Percentiles rank a stretch among this genome's conserved stretches.
Conservation (phyloP, 371 early-diverging fungal species). For the Smittium culicis region DNA sequence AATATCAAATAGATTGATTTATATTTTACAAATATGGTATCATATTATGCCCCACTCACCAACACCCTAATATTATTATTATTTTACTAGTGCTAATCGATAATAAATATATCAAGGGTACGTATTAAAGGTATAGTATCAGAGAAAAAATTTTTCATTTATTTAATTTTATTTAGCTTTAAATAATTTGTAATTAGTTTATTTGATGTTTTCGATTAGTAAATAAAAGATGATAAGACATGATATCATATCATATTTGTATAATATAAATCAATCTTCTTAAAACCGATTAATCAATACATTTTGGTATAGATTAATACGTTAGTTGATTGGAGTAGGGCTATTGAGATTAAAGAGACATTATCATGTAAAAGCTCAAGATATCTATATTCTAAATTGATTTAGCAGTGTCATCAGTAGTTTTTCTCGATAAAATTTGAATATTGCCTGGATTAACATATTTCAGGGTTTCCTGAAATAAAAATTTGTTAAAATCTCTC, state of each 20-base stretch:
- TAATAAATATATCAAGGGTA: neutral
- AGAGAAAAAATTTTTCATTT: neutral
- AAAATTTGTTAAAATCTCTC: too few species aligned
- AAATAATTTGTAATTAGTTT: neutral
- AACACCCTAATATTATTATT: too few species aligned
- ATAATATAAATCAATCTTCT: neutral
- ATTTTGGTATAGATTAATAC: too few species aligned
- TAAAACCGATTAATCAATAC: neutral
- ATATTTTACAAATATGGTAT: neutral
- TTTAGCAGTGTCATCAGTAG: too few species aligned
- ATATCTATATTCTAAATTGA: too few species aligned
- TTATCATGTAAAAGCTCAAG: too few species aligned
- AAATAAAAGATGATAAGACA: neutral
- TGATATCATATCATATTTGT: neutral
- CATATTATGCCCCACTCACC: neutral
- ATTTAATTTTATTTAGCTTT: neutral
- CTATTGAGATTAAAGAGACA: too few species aligned
- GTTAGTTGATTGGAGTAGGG: too few species aligned
- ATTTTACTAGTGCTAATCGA: neutral
- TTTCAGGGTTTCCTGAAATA: too few species aligned
- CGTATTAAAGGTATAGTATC: neutral
- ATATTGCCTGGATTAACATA: too few species aligned
- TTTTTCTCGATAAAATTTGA: too few species aligned
- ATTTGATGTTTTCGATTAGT: too few species aligned
- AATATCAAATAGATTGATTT: neutral